Evolutionary conservation across 108 stramenopile species (phyloP).

Genomic region (Cyclotella sp.): DNA sequence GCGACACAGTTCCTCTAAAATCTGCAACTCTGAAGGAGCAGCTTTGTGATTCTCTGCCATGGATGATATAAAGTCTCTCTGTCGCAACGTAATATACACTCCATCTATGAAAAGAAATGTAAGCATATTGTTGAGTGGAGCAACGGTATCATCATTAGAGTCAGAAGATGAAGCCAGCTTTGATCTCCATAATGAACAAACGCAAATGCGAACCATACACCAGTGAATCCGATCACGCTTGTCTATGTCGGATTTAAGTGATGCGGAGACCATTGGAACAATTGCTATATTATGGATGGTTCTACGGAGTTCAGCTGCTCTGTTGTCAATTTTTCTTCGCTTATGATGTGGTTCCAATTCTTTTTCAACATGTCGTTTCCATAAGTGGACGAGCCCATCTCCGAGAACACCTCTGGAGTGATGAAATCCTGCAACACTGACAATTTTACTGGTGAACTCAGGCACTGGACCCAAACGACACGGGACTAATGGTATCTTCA

Average conservation of each 20-base stretch:
- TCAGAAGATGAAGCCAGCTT: conserved; percentile 51
- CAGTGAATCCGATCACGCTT: conserved; percentile 61
- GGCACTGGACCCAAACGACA: conserved; percentile 76
- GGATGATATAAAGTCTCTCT: conserved; percentile 58
- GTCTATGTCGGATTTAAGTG: conserved; percentile 46
- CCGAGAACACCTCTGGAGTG: conserved; percentile 44
- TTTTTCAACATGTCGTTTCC: conserved; percentile 17
- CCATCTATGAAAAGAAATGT: conserved; percentile 71
- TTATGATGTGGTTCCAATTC: not conserved
- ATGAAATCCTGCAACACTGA: conserved; percentile 72
- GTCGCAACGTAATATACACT: conserved; percentile 46
- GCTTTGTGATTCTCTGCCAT: conserved; percentile 79
- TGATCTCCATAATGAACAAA: conserved; percentile 76
- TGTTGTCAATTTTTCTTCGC: conserved; percentile 1
- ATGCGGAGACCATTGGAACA: conserved; percentile 48
- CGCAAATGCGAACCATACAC: conserved; percentile 73
- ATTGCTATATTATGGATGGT: conserved; percentile 59
- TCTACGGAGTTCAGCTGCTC: conserved; percentile 8
- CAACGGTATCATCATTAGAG: not conserved
- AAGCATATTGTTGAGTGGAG: conserved; percentile 46
- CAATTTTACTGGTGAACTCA: conserved; percentile 80
- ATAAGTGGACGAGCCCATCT: conserved; percentile 42
- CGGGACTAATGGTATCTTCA: conserved; percentile 54
- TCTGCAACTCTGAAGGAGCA: conserved; percentile 78
- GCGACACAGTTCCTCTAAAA: conserved; percentile 61